Base-by-base conservation (phyloP, 345 rosid genomes). In the Brassica rapa region DNA sequence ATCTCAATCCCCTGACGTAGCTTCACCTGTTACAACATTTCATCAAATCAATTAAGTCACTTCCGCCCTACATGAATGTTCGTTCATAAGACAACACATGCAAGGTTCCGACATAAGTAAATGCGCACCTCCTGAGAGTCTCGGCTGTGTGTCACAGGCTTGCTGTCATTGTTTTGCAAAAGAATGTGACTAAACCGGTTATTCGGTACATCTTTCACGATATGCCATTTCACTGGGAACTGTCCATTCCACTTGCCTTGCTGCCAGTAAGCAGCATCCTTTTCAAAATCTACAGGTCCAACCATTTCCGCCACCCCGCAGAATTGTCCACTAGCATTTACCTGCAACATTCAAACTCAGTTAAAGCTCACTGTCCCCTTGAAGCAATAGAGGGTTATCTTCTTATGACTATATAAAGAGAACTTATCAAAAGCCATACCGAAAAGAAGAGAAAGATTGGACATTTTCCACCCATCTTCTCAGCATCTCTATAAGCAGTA, bases 201-300 rank as follows among this genome's bases (percentile, higher is more conserved):
- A 56, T 88, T 89, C 19, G 92, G 90, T 71, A 89, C 88, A 84
- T 89, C 94, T 82, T 89, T 89, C 60, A 89, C 55, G 60, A 89
- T 80, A 78, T 76, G 94, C 92, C 94, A 89, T 59, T 81, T 80
- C 56, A 89, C 89, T 69, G 92, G 91, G 81, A 89, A 88, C 86
- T 89, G 94, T 53, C 94, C 94, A 73, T 81, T 89, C 94, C 94
- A 89, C 79, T 90, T 83, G 72, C 87, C 94, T 56, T 88, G 92
- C 79, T 88, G 89, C 94, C 92, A 89, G 76, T 87, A 80, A 60
- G 81, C 89, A 77, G 89, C 92, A 82, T 88, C 80, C 64, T 80
- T 89, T 72, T 87, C 92, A 81, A 89, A 89, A 80, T 89, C 89
- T 7, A 88, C 88, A 66, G 86, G 85, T 71, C 92, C 94, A 41